phyloP scores from a whole-genome alignment of 1,284 basidiomycete genomes.

The Trametes polyzona region DNA sequence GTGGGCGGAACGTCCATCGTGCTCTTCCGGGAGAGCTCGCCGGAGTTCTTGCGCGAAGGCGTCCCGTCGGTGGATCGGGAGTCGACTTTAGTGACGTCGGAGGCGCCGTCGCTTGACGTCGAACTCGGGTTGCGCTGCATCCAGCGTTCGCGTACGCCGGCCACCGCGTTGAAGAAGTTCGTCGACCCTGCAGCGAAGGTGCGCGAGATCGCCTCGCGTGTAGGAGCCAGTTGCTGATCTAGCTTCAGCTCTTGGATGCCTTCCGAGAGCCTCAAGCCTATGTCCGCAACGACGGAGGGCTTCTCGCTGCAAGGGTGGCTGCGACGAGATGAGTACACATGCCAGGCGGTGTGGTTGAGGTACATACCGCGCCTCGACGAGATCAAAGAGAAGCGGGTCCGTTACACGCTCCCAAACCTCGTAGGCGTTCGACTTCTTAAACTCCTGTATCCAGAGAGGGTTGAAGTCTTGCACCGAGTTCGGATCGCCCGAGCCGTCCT shows the following conservation, averaged over 20 bases:
- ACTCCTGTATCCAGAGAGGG: slow-evolving; percentile 82
- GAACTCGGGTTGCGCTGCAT: slow-evolving; percentile 50
- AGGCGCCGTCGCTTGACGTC: slow-evolving; percentile 28
- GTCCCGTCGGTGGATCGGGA: slow-evolving; percentile 28
- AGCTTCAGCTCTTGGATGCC: slow-evolving; percentile 90
- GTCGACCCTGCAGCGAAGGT: slow-evolving; percentile 77
- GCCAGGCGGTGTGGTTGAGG: not conserved
- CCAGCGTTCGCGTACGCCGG: slow-evolving; percentile 82
- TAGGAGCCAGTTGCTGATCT: slow-evolving; percentile 87
- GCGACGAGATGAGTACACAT: not conserved
- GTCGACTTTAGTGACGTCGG: slow-evolving; percentile 44
- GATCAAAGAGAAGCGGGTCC: slow-evolving; percentile 89
- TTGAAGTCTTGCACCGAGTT: slow-evolving; percentile 76
- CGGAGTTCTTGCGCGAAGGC: slow-evolving; percentile 16
- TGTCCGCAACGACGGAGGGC: slow-evolving; percentile 86
- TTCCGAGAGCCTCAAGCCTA: slow-evolving; percentile 85
- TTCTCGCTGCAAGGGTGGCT: slow-evolving; percentile 90
- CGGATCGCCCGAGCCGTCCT: slow-evolving; percentile 58
- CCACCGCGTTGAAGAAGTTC: slow-evolving; percentile 86
- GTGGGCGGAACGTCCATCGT: slow-evolving; percentile 7
- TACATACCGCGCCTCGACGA: slow-evolving; percentile 83
- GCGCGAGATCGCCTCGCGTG: slow-evolving; percentile 81
- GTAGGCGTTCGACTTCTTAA: slow-evolving; percentile 83
- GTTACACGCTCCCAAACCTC: slow-evolving; percentile 88
- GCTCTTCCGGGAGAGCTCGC: slow-evolving; percentile 8